Evolutionary conservation across 768 basidiomycete genomes (phyloP).

Genomic region (Lactarius vividus): DNA sequence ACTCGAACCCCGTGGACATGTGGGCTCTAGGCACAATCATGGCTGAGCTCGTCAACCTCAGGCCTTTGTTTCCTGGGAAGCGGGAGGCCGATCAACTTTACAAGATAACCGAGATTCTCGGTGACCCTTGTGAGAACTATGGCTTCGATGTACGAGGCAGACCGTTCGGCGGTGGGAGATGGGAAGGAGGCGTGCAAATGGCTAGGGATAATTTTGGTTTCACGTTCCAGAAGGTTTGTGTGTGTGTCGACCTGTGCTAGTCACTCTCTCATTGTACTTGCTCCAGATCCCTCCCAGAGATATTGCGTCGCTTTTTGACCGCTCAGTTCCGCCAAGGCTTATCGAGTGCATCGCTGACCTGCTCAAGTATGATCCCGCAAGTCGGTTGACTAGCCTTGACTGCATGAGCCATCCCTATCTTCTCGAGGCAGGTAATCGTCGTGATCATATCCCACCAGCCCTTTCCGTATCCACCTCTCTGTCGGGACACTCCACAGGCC

Average conservation of each 20-base stretch:
- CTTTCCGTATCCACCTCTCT: slow-evolving; percentile 36
- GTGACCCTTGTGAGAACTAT: slow-evolving; percentile 85
- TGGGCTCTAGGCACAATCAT: slow-evolving; percentile 99
- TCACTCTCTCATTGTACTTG: slow-evolving; percentile 19
- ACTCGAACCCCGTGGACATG: slow-evolving; percentile 97
- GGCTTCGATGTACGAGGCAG: slow-evolving; percentile 69
- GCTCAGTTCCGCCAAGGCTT: slow-evolving; percentile 70
- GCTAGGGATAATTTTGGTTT: slow-evolving; percentile 77
- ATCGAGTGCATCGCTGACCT: slow-evolving; percentile 91
- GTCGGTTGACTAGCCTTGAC: slow-evolving; percentile 80
- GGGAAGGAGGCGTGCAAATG: slow-evolving; percentile 84
- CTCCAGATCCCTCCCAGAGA: slow-evolving; percentile 62
- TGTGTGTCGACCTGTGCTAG: slow-evolving; percentile 10
- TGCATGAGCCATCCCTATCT: slow-evolving; percentile 91
- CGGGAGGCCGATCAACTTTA: slow-evolving; percentile 91
- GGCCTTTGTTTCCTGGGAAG: slow-evolving; percentile 92
- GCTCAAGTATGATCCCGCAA: slow-evolving; percentile 87
- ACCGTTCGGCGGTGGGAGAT: slow-evolving; percentile 80
- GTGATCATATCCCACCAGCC: slow-evolving; percentile 20
- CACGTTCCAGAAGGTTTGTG: slow-evolving; percentile 80
- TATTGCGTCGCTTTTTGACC: slow-evolving; percentile 72
- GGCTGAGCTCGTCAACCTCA: slow-evolving; percentile 93
- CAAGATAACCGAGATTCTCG: slow-evolving; percentile 88
- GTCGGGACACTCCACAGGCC: slow-evolving; percentile 33
- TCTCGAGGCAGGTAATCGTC: slow-evolving; percentile 56